phyloP scores from a whole-genome alignment of 768 basidiomycete genomes.

The Leccinum disarticulatum region DNA sequence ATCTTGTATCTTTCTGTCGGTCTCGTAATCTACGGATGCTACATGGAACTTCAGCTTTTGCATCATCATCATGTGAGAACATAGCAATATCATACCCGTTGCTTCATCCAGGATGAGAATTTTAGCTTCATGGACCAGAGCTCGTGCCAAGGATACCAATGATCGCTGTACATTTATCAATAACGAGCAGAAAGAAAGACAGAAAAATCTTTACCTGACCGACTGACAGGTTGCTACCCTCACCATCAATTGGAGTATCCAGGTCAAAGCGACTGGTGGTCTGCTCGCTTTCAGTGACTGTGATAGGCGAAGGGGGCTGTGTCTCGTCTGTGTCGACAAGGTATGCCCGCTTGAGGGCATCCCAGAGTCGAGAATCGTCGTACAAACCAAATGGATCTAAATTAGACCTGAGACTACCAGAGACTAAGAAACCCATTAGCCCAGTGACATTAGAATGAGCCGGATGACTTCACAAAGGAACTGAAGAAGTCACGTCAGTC shows the following conservation, averaged over 20 bases:
- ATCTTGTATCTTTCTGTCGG: constrained; percentile 87
- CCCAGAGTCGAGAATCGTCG: constrained; percentile 85
- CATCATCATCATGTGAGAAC: not conserved
- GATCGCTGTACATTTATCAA: constrained; percentile 60
- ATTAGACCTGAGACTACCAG: constrained; percentile 81
- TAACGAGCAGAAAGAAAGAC: not conserved
- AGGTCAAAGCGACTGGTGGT: constrained; percentile 64
- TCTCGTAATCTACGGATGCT: constrained; percentile 87
- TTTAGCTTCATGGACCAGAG: constrained; percentile 81
- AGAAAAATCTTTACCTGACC: constrained; percentile 36
- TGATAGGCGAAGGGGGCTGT: constrained; percentile 28
- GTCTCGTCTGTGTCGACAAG: constrained; percentile 57
- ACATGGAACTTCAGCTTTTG: not conserved
- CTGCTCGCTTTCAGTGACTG: constrained; percentile 39
- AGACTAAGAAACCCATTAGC: constrained; percentile 43
- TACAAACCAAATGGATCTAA: constrained; percentile 85
- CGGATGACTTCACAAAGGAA: constrained; percentile 40
- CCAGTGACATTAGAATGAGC: not conserved
- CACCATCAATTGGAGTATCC: constrained; percentile 81
- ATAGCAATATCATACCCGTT: constrained; percentile 46
- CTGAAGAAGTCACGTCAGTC: constrained; percentile 3
- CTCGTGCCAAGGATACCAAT: constrained; percentile 84
- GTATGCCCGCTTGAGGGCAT: constrained; percentile 82
- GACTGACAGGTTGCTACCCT: constrained; percentile 81
- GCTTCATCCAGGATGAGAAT: constrained; percentile 91